Evolutionary conservation across 371 early-diverging fungal genomes (phyloP).

Genomic region (Mortierella sp.): DNA sequence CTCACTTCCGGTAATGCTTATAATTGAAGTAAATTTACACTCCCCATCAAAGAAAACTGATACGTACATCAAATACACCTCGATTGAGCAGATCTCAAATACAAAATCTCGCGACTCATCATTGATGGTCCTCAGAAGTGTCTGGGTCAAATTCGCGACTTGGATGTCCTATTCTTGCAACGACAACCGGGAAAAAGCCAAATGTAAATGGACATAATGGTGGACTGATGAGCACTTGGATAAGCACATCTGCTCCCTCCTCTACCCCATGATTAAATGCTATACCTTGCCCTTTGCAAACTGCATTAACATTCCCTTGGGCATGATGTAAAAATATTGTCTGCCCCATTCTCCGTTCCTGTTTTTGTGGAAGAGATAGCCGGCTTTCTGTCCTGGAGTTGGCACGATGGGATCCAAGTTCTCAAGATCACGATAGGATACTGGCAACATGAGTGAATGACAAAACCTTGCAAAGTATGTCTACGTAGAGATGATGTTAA

Average conservation of each 20-base stretch:
- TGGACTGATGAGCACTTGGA: no score
- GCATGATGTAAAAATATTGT: slow-evolving; percentile 48
- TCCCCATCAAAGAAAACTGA: no score
- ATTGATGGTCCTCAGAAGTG: slow-evolving; percentile 40
- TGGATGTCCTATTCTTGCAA: slow-evolving; percentile 40
- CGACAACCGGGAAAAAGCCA: not conserved
- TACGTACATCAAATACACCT: slow-evolving; percentile 47
- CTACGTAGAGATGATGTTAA: slow-evolving; percentile 6
- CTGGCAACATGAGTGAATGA: slow-evolving; percentile 40
- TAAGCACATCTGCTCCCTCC: no score
- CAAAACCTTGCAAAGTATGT: slow-evolving; percentile 31
- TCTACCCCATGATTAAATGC: not conserved
- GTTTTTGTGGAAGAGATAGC: slow-evolving; percentile 42
- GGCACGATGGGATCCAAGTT: slow-evolving; percentile 25
- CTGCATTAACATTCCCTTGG: slow-evolving; percentile 50
- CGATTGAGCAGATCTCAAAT: slow-evolving; percentile 54
- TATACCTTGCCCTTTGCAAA: slow-evolving; percentile 48
- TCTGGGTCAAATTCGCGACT: slow-evolving; percentile 47
- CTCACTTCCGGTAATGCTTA: no score
- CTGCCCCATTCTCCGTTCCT: slow-evolving; percentile 48
- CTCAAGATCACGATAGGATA: slow-evolving; percentile 45
- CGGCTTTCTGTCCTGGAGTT: slow-evolving; percentile 37
- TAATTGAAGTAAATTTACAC: not conserved
- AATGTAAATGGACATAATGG: no score
- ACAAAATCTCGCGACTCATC: slow-evolving; percentile 49